These are phyloP conservation scores for Mrakiaceae sp. DNA, from an alignment of 1,284 basidiomycete species.

Conservation along the genomic window DNA sequence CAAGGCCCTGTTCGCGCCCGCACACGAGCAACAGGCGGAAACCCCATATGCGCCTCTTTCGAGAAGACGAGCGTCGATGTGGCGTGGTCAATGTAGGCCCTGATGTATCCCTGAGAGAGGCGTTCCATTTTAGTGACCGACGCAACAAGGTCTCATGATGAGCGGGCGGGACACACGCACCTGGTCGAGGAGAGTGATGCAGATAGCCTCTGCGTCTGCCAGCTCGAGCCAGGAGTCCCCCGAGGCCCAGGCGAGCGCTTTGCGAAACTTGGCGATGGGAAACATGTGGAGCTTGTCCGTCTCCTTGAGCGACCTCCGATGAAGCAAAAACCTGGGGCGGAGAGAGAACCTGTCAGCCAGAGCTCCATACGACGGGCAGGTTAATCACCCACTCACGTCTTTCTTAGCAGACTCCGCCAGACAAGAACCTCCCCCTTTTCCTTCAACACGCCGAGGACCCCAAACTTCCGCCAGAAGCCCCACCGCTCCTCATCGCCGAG, in stretches of 20 bases:
- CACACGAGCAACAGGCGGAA: conserved; percentile 7
- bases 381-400: conserved; percentile 27
- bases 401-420: conserved; percentile 35
- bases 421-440: conserved; percentile 38
- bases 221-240: conserved; percentile 17
- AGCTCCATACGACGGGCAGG: neutral
- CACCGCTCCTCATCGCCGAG: conserved; percentile 18
- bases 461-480: conserved; percentile 33
- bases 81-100: conserved; percentile 10
- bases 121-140: neutral
- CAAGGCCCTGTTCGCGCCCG: neutral
- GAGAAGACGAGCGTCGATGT: conserved; percentile 11
- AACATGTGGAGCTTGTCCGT: conserved; percentile 7
- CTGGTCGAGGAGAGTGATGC: conserved; percentile 18
- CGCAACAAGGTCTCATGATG: neutral
- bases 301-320: neutral
- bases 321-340: neutral
- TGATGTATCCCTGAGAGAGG: conserved; percentile 7
- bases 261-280: conserved; percentile 16
- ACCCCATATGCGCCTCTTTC: conserved; percentile 13
- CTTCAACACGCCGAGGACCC: conserved; percentile 33
- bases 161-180: conserved; percentile 3
- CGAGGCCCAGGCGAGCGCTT: conserved; percentile 17
- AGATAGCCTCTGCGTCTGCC: conserved; percentile 19
- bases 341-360: neutral